Evolutionary conservation across 2,329 filamentous ascomycete genomes (phyloP).

Genomic region (Xenoacremonium recifei): DNA sequence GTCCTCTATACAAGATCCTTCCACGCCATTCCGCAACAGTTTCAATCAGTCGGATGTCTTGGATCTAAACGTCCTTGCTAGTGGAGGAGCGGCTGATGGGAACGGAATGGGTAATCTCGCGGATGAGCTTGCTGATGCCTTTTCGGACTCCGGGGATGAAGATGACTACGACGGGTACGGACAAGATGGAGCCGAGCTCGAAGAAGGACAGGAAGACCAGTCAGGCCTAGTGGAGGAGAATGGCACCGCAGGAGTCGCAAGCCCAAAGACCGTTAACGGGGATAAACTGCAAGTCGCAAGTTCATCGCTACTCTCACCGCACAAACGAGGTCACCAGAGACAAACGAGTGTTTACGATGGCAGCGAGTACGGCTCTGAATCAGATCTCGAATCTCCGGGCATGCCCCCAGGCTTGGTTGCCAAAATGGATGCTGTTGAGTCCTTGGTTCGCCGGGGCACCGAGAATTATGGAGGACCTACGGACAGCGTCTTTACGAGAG

Average conservation of each 20-base stretch:
- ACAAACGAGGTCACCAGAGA: constrained; percentile 48
- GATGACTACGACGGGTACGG: constrained; percentile 50
- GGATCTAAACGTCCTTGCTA: constrained; percentile 46
- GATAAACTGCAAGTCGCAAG: constrained; percentile 36
- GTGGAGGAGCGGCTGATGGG: constrained; percentile 38
- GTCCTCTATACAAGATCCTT: constrained; percentile 49
- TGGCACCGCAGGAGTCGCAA: constrained; percentile 7
- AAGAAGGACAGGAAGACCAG: constrained; percentile 5
- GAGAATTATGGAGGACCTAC: constrained; percentile 64
- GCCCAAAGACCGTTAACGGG: constrained; percentile 14
- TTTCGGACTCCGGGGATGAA: constrained; percentile 64
- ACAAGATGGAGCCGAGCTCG: constrained; percentile 21
- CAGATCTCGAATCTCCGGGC: constrained; percentile 66
- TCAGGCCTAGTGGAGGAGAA: constrained; percentile 14
- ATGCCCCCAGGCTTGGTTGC: constrained; percentile 66
- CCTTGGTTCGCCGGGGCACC: constrained; percentile 62
- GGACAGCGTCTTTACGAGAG: constrained; percentile 66
- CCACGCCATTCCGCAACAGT: constrained; percentile 48
- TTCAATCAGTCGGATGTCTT: constrained; percentile 47
- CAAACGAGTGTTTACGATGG: constrained; percentile 64
- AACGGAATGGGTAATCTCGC: constrained; percentile 74
- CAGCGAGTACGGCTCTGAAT: constrained; percentile 72
- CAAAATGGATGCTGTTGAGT: constrained; percentile 71
- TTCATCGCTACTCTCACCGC: constrained; percentile 44
- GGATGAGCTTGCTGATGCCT: constrained; percentile 75